Base-by-base conservation (phyloP, 2,329 filamentous ascomycete species). In the Fusarium sp. region DNA sequence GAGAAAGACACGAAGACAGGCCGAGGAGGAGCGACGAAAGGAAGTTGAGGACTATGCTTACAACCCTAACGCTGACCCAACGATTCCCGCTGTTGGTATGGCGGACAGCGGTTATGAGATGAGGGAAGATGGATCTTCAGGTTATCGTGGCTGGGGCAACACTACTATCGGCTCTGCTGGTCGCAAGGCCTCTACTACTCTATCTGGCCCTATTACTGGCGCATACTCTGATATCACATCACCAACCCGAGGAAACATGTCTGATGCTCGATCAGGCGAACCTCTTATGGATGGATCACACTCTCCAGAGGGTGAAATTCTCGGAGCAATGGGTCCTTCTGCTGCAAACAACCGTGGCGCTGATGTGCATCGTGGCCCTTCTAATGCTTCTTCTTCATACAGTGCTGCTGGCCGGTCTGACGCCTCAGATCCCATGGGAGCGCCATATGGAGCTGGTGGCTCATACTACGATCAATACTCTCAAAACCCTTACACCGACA, bases 11-110 rank as follows among this genome's bases (percentile, higher is more conserved):
- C 89, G 90, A 69, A 96, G 93, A 83, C 88, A 89, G 67, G 92
- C 91, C 15, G 93, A 96, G 76, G 96, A 97, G 77, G 89, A 94
- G 74, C 89, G 96, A 51, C 89, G 94, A 68, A 97, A 97, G 82
- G 96, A 99, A 80, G 94, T 97, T 12, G 95, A 98, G 78, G 96
- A 98, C 77, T 98, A 98, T 78, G 91, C 92, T 33, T 98, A 94
- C 84, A 98, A 98, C 79, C 96, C 96, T n/a, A 98, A 98, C 80
- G 91, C 94, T 63, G 94, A 97, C 77, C 93, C 94, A 1, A 93
- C 92, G 1, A 84, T 97, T 13, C 86, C 82, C 8, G 82, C 82
- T 12, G 78, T 86, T 13, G 83, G 80, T 38, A 77, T 77, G 36
- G 79, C 80, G 8, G 88, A 86, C 55, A 86, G 85, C 54, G 82